These are phyloP conservation scores for Penicillium diatomitis DNA, from an alignment of 495 filamentous ascomycete genomes.

Conservation along the genomic window DNA sequence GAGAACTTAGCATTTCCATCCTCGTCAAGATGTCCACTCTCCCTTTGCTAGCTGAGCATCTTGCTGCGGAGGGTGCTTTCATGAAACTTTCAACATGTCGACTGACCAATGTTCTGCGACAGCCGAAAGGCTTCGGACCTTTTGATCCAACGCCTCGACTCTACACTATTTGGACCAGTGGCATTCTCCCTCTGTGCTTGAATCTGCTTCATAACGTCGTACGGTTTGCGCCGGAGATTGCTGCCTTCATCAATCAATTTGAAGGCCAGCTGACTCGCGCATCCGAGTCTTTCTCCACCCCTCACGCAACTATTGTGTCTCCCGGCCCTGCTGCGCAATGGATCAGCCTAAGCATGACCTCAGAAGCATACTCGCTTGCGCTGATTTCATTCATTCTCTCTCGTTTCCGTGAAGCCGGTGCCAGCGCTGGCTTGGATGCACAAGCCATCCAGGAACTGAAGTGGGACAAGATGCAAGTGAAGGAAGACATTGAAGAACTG, in stretches of 20 bases:
- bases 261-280: constrained; percentile 59
- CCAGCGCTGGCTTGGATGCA: constrained; percentile 47
- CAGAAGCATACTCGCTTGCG: constrained; percentile 68
- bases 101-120: constrained; percentile 59
- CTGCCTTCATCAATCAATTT: constrained; percentile 79
- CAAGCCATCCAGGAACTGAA: constrained; percentile 54
- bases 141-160: constrained; percentile 48
- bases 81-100: constrained; percentile 68
- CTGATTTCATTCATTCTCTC: constrained; percentile 60
- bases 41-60: constrained; percentile 74
- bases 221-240: constrained; percentile 69
- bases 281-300: constrained; percentile 50
- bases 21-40: constrained; percentile 79
- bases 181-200: constrained; percentile 79
- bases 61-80: constrained; percentile 77
- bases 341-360: constrained; percentile 60
- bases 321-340: constrained; percentile 30
- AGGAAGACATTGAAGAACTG: constrained; percentile 73
- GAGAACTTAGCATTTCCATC: constrained; percentile 77
- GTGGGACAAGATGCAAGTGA: constrained; percentile 60
- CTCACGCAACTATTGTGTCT: constrained; percentile 19
- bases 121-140: constrained; percentile 59
- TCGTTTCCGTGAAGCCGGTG: constrained; percentile 49
- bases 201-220: constrained; percentile 81
- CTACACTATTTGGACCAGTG: constrained; percentile 81